These are phyloP conservation scores for Terana coerulea DNA, from an alignment of 768 basidiomycete genomes.

Conservation along the genomic window DNA sequence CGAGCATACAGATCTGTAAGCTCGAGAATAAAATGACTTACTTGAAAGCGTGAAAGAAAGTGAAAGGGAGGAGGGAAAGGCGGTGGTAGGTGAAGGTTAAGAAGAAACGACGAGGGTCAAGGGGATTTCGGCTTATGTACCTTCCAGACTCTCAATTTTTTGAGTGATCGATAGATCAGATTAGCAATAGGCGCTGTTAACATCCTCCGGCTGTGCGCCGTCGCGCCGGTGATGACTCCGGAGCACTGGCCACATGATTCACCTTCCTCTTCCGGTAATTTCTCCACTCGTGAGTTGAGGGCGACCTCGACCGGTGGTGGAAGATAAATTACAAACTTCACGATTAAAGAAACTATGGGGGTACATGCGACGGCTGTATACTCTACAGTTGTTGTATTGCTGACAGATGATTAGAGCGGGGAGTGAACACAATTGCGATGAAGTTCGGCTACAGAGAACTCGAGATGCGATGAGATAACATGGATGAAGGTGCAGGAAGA, in stretches of 20 bases:
- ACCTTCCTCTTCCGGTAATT: background rate
- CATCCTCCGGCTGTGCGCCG: slow-evolving; percentile 20
- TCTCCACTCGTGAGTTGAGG: background rate
- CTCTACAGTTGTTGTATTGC: slow-evolving; percentile 8
- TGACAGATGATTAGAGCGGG: slow-evolving; percentile 3
- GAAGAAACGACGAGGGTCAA: slow-evolving; percentile 24
- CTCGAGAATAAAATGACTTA: background rate
- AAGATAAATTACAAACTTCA: slow-evolving; percentile 1
- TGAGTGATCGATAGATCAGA: slow-evolving; percentile 30
- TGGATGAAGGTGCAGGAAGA: slow-evolving; percentile 7
- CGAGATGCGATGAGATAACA: slow-evolving; percentile 16
- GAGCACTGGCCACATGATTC: slow-evolving; percentile 9
- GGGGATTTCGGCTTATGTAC: slow-evolving; percentile 31
- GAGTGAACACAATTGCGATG: slow-evolving; percentile 3
- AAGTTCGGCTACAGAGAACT: slow-evolving; percentile 12
- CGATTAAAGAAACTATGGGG: background rate
- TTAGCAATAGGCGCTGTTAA: slow-evolving; percentile 9
- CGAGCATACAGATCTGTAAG: background rate
- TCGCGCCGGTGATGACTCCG: slow-evolving; percentile 6
- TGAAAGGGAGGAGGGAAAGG: slow-evolving; percentile 25
- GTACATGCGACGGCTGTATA: slow-evolving; percentile 4
- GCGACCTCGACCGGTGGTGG: background rate
- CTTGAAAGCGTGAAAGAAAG: slow-evolving; percentile 17
- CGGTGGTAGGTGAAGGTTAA: slow-evolving; percentile 35
- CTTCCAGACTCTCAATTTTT: slow-evolving; percentile 25